phyloP scores from a whole-genome alignment of 2,329 filamentous ascomycete species.

The Cadophora sp. region DNA sequence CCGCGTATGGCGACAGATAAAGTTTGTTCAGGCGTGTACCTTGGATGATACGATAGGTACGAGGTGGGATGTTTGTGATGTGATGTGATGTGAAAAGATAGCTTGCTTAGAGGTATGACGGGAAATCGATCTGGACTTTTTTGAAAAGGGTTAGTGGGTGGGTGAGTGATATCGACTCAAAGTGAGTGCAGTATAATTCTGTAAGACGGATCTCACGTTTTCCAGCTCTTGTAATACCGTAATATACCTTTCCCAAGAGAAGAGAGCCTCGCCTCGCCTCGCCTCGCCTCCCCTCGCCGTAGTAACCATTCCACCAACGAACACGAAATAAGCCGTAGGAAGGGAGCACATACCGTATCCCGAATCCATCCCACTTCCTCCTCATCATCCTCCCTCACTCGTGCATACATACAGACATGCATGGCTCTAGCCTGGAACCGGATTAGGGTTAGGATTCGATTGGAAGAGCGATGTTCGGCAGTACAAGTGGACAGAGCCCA shows the following conservation, averaged over 20 bases:
- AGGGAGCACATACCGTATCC: neutral
- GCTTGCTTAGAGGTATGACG: too few species aligned
- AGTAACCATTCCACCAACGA: neutral
- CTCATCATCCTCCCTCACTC: neutral
- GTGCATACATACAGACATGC: neutral
- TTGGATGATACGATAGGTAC: neutral
- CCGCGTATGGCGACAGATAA: conserved; percentile 19
- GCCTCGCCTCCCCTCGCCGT: too few species aligned
- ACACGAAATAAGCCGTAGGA: conserved; percentile 5
- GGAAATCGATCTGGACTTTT: too few species aligned
- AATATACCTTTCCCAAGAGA: neutral
- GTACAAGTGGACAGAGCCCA: too few species aligned
- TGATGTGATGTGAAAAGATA: neutral
- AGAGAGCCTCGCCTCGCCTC: conserved; percentile 8
- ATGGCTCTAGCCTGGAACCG: too few species aligned
- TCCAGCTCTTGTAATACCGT: neutral
- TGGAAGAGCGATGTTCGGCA: conserved; percentile 7
- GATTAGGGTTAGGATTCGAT: too few species aligned
- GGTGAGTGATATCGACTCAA: conserved; percentile 8
- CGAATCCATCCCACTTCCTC: neutral
- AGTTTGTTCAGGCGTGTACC: neutral
- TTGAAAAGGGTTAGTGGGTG: too few species aligned
- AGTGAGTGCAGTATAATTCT: neutral
- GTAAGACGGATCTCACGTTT: neutral
- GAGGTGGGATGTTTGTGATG: neutral